Evolutionary conservation across 805 yeast genomes (phyloP).

Genomic region (Tetrapisispora namnaoensis): DNA sequence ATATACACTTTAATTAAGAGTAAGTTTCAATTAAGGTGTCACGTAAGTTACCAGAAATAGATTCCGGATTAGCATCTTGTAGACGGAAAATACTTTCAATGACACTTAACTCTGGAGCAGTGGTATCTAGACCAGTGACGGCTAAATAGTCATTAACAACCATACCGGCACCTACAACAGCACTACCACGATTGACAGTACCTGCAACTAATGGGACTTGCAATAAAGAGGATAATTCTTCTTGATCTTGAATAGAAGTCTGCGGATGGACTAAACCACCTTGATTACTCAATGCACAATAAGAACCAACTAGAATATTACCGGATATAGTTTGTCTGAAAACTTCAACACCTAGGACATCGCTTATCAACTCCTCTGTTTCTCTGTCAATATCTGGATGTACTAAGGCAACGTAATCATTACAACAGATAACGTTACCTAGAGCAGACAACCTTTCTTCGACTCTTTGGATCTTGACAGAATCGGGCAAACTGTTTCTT

Average conservation of each 20-base stretch:
- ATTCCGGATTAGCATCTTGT: conserved; percentile 84
- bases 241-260: conserved; percentile 95
- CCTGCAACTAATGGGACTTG: conserved; percentile 99
- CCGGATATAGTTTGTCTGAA: conserved; percentile 99
- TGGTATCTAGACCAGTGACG: conserved; percentile 92
- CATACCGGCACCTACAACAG: conserved; percentile 98
- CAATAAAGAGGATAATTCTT: conserved; percentile 86
- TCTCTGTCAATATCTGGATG: conserved; percentile 99
- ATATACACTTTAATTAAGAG: conserved; percentile 36
- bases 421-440: conserved; percentile 97
- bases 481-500: conserved; percentile 91
- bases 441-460: conserved; percentile 95
- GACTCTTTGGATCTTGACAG: conserved; percentile 91
- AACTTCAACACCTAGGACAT: conserved; percentile 96
- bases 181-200: conserved; percentile 93
- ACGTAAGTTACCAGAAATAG: conserved; percentile 75
- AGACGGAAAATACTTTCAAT: conserved; percentile 91
- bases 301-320: conserved; percentile 93
- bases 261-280: conserved; percentile 99
- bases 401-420: conserved; percentile 96
- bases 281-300: conserved; percentile 89
- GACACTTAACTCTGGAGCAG: conserved; percentile 97
- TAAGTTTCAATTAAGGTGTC: conserved; percentile 90
- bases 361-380: conserved; percentile 96
- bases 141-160: conserved; percentile 98